Percentiles rank a stretch among this genome's conserved stretches.
phyloP scores from a whole-genome alignment of 225 moss, liverwort and hornwort species.

The Polytrichum formosum region DNA sequence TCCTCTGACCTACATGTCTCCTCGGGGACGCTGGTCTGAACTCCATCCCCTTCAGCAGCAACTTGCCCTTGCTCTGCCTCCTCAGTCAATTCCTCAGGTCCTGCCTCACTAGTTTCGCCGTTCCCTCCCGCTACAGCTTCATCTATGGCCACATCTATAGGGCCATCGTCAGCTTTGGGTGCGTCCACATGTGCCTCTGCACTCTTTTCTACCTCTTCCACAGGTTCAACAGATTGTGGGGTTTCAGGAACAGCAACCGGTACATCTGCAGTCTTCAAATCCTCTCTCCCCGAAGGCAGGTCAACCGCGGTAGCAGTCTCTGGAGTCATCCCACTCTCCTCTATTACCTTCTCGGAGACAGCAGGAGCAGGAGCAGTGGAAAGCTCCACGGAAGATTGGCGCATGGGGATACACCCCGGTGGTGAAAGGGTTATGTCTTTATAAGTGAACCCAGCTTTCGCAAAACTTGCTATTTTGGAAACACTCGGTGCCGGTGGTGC shows the following conservation, averaged over 20 bases:
- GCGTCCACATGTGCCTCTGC: background rate
- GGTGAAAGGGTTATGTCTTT: conserved; percentile 55
- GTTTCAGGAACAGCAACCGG: background rate
- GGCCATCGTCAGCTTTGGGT: background rate
- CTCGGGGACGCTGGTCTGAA: background rate
- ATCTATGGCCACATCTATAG: too few species aligned
- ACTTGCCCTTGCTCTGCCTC: background rate
- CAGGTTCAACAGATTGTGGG: conserved; percentile 1
- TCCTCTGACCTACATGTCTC: conserved; percentile 1
- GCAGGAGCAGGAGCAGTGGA: conserved; percentile 9
- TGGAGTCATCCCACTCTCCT: background rate
- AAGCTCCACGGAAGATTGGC: conserved; percentile 17
- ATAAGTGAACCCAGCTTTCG: conserved; percentile 41
- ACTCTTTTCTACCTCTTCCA: conserved; percentile 26
- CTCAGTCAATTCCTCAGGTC: background rate
- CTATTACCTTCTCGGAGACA: background rate
- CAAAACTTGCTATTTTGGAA: conserved; percentile 32
- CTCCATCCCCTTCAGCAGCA: background rate
- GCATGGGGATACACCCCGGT: conserved; percentile 34
- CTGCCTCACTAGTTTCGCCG: background rate
- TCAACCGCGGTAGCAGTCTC: conserved; percentile 6
- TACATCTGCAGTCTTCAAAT: background rate
- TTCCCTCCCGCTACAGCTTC: too few species aligned
- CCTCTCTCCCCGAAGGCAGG: background rate
- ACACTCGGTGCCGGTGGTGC: conserved; percentile 14